Base-by-base conservation (phyloP, 208 protist genomes). In the Vickermania spadyakhi region DNA sequence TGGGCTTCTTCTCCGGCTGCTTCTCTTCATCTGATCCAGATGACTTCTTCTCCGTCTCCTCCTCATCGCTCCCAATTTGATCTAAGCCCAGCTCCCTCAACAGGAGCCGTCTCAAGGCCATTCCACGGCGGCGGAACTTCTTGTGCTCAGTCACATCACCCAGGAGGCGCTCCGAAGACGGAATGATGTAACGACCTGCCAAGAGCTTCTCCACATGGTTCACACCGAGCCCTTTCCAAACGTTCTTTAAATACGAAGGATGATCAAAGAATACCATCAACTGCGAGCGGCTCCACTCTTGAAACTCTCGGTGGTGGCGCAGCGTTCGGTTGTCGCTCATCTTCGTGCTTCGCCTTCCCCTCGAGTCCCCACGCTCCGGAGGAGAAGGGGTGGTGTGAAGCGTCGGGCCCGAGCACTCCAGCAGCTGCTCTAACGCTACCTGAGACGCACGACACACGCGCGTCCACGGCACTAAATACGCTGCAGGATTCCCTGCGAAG, bases 261-360 rank as follows among this genome's bases (percentile, higher is more conserved):
- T 64, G 52, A 28, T 76, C 75, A 50, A 64, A 74, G 42, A 81
- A 73, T 51, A 69, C 62, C 31, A 56, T 50, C 62, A 81, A 53
- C 58, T 81, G 65, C 75, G 70, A 77, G 18, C 52, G 60, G 36
- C 69, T 75, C 73, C 69, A 75, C 22, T 62, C 64, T 42, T 29
- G 60, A 31, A 75, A 73, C 41, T 64, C 58, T 27, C 65, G 64
- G 1, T 56, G 64, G 11, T 58, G 50, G 28, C 68, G 73, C 55
- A 68, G 73, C 21, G 68, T 62, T 2, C 56, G 29, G 36, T 45
- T 45, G n/a, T n/a, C n/a, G n/a, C n/a, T n/a, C n/a, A n/a, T n/a
- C n/a, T n/a, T n/a, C n/a, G n/a, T n/a, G 7, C 11, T 45, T 7
- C 36, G 36, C 7, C 18, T n/a, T 18, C 18, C 11, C 36, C 36